These are phyloP conservation scores for Saccharomycopsis babjevae DNA, from an alignment of 805 yeast genomes.

Conservation along the genomic window DNA sequence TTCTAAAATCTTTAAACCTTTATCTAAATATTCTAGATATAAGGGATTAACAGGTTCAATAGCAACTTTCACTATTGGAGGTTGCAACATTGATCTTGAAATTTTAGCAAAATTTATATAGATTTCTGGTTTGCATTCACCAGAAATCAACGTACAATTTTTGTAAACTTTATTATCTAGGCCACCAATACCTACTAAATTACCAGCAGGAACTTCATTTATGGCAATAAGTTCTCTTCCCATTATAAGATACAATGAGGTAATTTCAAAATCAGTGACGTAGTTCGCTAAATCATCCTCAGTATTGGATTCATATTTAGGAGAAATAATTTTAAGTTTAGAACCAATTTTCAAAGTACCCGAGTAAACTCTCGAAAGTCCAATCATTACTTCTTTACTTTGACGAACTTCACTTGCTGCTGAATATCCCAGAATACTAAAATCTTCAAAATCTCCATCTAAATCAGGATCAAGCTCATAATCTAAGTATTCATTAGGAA, in stretches of 20 bases:
- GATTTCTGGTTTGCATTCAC: slow-evolving; percentile 28
- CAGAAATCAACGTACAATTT: slow-evolving; percentile 70
- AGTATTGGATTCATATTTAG: slow-evolving; percentile 66
- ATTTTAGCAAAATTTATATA: slow-evolving; percentile 76
- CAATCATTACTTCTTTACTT: slow-evolving; percentile 60
- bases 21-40: slow-evolving; percentile 62
- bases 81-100: slow-evolving; percentile 44
- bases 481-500: slow-evolving; percentile 6
- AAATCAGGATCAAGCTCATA: slow-evolving; percentile 25
- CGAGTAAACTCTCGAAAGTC: slow-evolving; percentile 80
- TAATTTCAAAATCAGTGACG: slow-evolving; percentile 45
- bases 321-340: slow-evolving; percentile 67
- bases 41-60: slow-evolving; percentile 88
- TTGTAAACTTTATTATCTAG: slow-evolving; percentile 73
- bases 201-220: slow-evolving; percentile 84
- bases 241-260: slow-evolving; percentile 75
- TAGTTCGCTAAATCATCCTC: slow-evolving; percentile 31
- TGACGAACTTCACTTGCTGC: slow-evolving; percentile 18
- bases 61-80: slow-evolving; percentile 91
- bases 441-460: slow-evolving; percentile 31
- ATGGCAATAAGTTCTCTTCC: slow-evolving; percentile 80
- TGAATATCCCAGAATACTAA: slow-evolving; percentile 30
- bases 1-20: slow-evolving; percentile 68
- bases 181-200: slow-evolving; percentile 90
- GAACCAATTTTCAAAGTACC: slow-evolving; percentile 76